Evolutionary conservation across 2,329 filamentous ascomycete species (phyloP).

Genomic region (Sodiomyces alkalinus): DNA sequence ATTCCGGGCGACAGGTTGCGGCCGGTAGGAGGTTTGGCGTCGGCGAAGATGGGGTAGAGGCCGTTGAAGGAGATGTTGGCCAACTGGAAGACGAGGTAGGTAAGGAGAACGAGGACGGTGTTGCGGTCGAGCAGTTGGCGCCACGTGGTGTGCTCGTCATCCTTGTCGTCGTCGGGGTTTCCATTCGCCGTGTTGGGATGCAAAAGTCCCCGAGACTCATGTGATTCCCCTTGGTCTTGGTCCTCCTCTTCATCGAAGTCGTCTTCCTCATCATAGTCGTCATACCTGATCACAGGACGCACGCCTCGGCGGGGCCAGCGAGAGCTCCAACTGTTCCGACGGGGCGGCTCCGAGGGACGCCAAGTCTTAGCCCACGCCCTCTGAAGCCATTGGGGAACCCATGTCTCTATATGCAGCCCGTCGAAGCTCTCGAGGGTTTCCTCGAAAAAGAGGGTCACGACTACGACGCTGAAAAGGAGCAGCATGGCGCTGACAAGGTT

Average conservation of each 20-base stretch:
- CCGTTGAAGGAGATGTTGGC: constrained; percentile 93
- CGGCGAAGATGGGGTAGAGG: constrained; percentile 84
- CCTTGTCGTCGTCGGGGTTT: constrained; percentile 32
- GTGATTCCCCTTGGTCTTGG: constrained; percentile 12
- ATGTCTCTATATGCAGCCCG: constrained; percentile 13
- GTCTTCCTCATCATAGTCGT: constrained; percentile 11
- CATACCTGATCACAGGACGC: constrained; percentile 11
- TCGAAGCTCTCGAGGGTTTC: constrained; percentile 57
- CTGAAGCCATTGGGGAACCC: constrained; percentile 18
- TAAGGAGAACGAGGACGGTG: constrained; percentile 65
- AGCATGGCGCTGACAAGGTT: constrained; percentile 67
- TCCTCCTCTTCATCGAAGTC: constrained; percentile 7
- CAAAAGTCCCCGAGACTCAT: constrained; percentile 11
- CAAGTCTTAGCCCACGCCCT: constrained; percentile 15
- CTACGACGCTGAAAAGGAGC: constrained; percentile 53
- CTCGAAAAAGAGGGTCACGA: constrained; percentile 69
- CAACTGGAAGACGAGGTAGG: constrained; percentile 87
- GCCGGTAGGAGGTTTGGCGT: constrained; percentile 59
- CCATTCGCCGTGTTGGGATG: constrained; percentile 19
- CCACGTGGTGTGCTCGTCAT: constrained; percentile 32
- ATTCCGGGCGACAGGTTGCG: constrained; percentile 60
- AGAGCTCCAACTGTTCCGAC: constrained; percentile 20
- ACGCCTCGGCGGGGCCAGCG: constrained; percentile 19
- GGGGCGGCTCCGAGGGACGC: constrained; percentile 7
- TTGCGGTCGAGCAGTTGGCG: constrained; percentile 60